These are phyloP conservation scores for Aspergillus funiculosus DNA, from an alignment of 495 filamentous ascomycete genomes.

Conservation along the genomic window DNA sequence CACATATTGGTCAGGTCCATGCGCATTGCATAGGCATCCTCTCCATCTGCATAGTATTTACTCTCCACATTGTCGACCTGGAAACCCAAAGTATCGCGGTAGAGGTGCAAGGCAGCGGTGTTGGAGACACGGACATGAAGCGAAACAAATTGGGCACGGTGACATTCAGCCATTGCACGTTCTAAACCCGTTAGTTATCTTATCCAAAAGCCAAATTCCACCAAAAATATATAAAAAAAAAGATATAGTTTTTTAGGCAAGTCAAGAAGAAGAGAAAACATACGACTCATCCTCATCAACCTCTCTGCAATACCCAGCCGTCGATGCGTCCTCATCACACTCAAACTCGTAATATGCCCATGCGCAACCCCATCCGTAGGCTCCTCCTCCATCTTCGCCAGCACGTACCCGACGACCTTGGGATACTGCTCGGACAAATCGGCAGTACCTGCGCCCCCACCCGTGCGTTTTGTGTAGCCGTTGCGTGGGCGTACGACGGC, in stretches of 20 bases:
- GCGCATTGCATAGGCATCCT: conserved; percentile 93
- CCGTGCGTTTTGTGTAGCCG: conserved; percentile 33
- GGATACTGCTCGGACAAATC: conserved; percentile 71
- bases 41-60: conserved; percentile 97
- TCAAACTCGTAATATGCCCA: conserved; percentile 92
- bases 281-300: conserved; percentile 93
- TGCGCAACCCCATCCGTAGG: conserved; percentile 84
- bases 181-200: conserved; percentile 45
- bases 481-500: conserved; percentile 83
- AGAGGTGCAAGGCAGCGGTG: conserved; percentile 80
- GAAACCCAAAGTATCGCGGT: conserved; percentile 90
- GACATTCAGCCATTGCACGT: conserved; percentile 92
- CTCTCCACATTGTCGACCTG: conserved; percentile 80
- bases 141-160: conserved; percentile 83
- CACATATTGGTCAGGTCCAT: conserved; percentile 67
- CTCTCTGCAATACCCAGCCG: conserved; percentile 89
- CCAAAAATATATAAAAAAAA: conserved; percentile 1
- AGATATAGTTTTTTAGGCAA: conserved; percentile 4
- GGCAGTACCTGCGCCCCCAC: neutral
- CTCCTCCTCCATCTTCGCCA: conserved; percentile 99
- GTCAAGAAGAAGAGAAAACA: conserved; percentile 33
- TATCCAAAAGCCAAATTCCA: neutral
- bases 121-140: conserved; percentile 94
- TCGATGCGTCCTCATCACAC: conserved; percentile 94
- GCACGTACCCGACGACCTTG: conserved; percentile 97